Evolutionary conservation across 2,329 filamentous ascomycete species (phyloP).

Genomic region (Juglanconis oblonga): DNA sequence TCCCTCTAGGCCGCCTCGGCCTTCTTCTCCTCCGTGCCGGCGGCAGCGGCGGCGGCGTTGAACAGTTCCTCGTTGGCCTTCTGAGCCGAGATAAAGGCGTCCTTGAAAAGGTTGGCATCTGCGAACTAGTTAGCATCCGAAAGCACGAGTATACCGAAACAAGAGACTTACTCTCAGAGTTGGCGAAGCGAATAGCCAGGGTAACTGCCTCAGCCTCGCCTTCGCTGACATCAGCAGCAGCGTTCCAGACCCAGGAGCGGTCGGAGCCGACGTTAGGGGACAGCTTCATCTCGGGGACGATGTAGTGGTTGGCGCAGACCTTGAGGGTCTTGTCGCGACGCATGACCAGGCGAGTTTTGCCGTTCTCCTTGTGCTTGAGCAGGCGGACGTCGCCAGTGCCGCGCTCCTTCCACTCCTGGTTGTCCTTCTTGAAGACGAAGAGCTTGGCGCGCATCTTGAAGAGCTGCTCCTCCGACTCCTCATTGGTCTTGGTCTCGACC

Average conservation of each 20-base stretch:
- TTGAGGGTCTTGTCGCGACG: slow-evolving; percentile 99
- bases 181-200: slow-evolving; percentile 94
- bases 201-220: slow-evolving; percentile 95
- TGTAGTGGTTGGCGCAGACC: slow-evolving; percentile 99
- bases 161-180: slow-evolving; percentile 79
- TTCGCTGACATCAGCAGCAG: slow-evolving; percentile 95
- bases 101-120: slow-evolving; percentile 98
- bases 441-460: slow-evolving; percentile 99
- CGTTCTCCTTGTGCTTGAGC: slow-evolving; percentile 98
- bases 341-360: slow-evolving; percentile 97
- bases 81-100: slow-evolving; percentile 94
- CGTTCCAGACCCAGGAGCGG: slow-evolving; percentile 99
- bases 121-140: slow-evolving; percentile 25
- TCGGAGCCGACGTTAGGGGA: slow-evolving; percentile 97
- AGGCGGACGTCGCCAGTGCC: slow-evolving; percentile 94
- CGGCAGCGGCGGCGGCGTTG: slow-evolving; percentile 38
- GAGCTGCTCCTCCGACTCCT: slow-evolving; percentile 92
- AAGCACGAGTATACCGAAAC: background rate
- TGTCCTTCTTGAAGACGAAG: slow-evolving; percentile 93
- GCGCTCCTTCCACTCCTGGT: slow-evolving; percentile 97
- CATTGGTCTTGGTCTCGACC: slow-evolving; percentile 95
- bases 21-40: slow-evolving; percentile 28
- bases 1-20: slow-evolving; percentile 19
- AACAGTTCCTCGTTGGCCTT: slow-evolving; percentile 92
- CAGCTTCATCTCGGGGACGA: slow-evolving; percentile 98